phyloP scores from a whole-genome alignment of 108 stramenopile species.

The Bacterosira constricta region DNA sequence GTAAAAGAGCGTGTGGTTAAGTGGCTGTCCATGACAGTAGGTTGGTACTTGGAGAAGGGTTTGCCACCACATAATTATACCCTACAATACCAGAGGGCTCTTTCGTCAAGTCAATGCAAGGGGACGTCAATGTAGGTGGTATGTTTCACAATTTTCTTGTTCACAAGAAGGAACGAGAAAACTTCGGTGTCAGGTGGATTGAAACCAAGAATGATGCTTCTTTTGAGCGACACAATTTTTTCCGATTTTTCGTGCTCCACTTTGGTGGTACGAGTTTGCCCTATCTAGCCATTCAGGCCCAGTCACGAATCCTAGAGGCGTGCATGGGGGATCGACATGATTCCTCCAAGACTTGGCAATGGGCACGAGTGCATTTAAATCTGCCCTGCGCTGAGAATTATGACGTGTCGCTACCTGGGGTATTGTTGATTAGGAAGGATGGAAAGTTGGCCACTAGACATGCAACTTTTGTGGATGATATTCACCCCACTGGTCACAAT shows the following conservation, averaged over 20 bases:
- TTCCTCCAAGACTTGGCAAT: not conserved
- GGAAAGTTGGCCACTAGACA: slow-evolving; percentile 35
- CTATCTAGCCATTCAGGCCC: slow-evolving; percentile 13
- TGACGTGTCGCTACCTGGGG: slow-evolving; percentile 45
- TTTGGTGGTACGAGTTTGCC: slow-evolving; percentile 35
- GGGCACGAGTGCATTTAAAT: slow-evolving; percentile 1
- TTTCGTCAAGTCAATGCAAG: not conserved
- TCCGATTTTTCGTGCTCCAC: not conserved
- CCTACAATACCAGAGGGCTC: not conserved
- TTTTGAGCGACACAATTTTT: not conserved
- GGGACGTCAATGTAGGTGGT: no score
- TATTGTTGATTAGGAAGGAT: slow-evolving; percentile 22
- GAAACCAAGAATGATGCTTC: not conserved
- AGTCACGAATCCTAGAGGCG: slow-evolving; percentile 14
- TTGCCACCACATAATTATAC: not conserved
- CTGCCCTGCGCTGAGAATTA: slow-evolving; percentile 8
- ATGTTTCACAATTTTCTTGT: no score
- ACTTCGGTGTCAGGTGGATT: not conserved
- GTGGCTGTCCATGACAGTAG: not conserved
- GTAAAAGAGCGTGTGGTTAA: slow-evolving; percentile 4
- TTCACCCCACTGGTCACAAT: not conserved
- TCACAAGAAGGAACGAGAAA: not conserved
- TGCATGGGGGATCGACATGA: not conserved
- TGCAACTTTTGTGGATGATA: slow-evolving; percentile 39
- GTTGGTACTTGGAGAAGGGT: not conserved